These are phyloP conservation scores for Lactifluus hygrophoroides DNA, from an alignment of 768 basidiomycete species.

Conservation along the genomic window DNA sequence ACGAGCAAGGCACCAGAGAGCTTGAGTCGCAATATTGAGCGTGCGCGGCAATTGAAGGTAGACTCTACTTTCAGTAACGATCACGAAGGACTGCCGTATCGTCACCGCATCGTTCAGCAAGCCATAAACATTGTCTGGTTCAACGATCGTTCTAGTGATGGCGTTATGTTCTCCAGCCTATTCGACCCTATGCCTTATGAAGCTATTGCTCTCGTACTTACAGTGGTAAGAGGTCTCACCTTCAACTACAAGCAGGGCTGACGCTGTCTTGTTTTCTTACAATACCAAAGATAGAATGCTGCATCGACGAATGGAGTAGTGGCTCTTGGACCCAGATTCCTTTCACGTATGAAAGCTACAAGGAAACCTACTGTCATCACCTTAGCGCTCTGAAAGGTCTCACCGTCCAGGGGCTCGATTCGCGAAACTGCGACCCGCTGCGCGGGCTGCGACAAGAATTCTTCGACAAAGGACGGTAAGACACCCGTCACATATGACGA, in stretches of 20 bases:
- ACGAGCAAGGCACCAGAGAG: constrained; percentile 7
- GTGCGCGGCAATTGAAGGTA: constrained; percentile 2
- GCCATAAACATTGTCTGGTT: constrained; percentile 13
- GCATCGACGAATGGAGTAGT: constrained; percentile 10
- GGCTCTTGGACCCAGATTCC: constrained; percentile 4
- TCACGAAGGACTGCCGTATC: constrained; percentile 5
- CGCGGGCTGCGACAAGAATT: neutral
- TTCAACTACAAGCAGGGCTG: too few relatives aligned
- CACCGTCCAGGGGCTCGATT: neutral
- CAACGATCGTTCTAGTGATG: constrained; percentile 12
- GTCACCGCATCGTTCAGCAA: constrained; percentile 8
- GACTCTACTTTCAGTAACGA: neutral
- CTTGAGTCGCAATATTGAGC: neutral
- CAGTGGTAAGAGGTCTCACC: constrained; percentile 1
- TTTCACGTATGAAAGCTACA: constrained; percentile 11
- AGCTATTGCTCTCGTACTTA: constrained; percentile 11
- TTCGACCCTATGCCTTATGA: constrained; percentile 16
- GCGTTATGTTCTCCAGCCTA: neutral
- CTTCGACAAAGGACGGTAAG: constrained; percentile 9
- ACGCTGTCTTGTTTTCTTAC: neutral
- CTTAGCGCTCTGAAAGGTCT: constrained; percentile 1
- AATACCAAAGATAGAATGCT: constrained; percentile 8
- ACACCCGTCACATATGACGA: neutral
- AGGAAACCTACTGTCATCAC: constrained; percentile 2
- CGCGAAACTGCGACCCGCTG: constrained; percentile 8